Base-by-base conservation (phyloP, 192 early-diverging fungal genomes). In the Umbelopsis ramanniana region DNA sequence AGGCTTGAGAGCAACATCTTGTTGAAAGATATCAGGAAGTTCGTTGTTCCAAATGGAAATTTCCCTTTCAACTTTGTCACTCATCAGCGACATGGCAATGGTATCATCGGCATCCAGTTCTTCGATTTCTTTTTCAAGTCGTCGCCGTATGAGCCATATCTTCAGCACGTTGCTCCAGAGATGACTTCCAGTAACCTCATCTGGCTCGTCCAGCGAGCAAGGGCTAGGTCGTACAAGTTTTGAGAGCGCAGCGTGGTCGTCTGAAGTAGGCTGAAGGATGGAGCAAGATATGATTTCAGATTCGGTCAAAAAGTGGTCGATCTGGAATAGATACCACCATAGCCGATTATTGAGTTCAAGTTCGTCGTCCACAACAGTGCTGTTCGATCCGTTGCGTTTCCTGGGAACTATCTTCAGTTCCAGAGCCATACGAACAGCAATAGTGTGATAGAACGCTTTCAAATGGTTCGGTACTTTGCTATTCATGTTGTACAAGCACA, bases 261-360 rank as follows among this genome's bases (percentile, higher is more conserved):
- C 74, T 14, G 74, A 75, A 6, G 52, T 37, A 23, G 74, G 74
- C 23, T 70, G 15, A 12, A 75, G 54, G n/a, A 75, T 70, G 12
- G 74, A 75, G 55, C 46, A 54, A 10, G 74, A 60, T 19, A 75
- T 75, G 0, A 67, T 53, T 19, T 52, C 46, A 14, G 68, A 70
- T 46, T 75, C 74, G 15, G 46, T 33, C 1, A 75, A 40, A 60
- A 75, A 75, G 46, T 70, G 74, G 52, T 75, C 74, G 26, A 75
- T 70, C 22, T 75, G 74, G 37, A 70, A 75, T 15, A 75, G 46
- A n/a, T 66, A 75, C 74, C 74, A 75, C 74, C 74, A 75, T 29
- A 75, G 8, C 10, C 74, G 52, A 26, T 55, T 66, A 14, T 75
- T 69, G 50, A 75, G 74, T 48, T 70, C 74, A 17, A 38, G 14